phyloP scores from a whole-genome alignment of 2,329 filamentous ascomycete genomes.

The Diaporthe eres region DNA sequence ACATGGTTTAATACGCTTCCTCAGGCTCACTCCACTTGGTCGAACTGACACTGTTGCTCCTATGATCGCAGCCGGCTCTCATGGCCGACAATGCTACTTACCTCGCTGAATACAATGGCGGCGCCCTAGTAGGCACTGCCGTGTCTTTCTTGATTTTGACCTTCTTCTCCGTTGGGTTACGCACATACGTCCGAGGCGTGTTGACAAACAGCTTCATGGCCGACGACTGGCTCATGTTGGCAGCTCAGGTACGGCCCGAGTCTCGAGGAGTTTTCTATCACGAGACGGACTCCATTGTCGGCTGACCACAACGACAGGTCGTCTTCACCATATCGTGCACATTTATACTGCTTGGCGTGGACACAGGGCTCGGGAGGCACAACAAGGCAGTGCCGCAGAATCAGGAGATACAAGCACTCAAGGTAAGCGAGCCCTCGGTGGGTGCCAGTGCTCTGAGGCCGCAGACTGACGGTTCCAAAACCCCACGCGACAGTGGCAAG shows the following conservation, averaged over 20 bases:
- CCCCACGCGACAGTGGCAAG: conserved; percentile 59
- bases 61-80: conserved; percentile 36
- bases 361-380: conserved; percentile 61
- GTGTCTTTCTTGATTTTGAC: conserved; percentile 56
- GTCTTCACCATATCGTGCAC: conserved; percentile 63
- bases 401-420: conserved; percentile 61
- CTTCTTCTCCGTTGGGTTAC: conserved; percentile 59
- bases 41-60: not conserved
- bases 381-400: conserved; percentile 59
- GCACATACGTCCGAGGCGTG: conserved; percentile 59
- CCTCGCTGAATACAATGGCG: conserved; percentile 56
- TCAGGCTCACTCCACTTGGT: not conserved
- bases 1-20: not conserved
- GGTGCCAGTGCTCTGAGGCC: not conserved
- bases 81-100: conserved; percentile 53
- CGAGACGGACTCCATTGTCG: not conserved
- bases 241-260: conserved; percentile 57
- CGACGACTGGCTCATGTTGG: conserved; percentile 70
- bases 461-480: conserved; percentile 8
- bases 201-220: conserved; percentile 61
- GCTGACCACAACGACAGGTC: conserved; percentile 48
- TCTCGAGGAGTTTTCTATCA: conserved; percentile 13
- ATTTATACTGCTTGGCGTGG: conserved; percentile 60
- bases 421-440: conserved; percentile 49
- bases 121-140: conserved; percentile 53